Evolutionary conservation across 2,329 filamentous ascomycete genomes (phyloP).

Genomic region (Penicillium sp.): DNA sequence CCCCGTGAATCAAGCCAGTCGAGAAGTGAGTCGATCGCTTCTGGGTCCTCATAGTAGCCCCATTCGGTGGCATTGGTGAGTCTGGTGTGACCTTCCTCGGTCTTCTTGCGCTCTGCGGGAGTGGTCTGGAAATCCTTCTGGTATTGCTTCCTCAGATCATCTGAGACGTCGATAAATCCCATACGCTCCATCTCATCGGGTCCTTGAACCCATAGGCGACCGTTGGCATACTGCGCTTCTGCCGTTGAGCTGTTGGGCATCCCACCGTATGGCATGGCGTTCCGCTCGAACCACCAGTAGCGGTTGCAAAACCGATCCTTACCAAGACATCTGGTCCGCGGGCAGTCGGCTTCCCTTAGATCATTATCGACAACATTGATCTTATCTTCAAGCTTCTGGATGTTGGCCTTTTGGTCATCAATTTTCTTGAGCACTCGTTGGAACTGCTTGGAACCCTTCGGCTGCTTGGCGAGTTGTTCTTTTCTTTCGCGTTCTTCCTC

Average conservation of each 20-base stretch:
- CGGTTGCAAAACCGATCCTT: slow-evolving; percentile 97
- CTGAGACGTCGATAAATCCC: slow-evolving; percentile 71
- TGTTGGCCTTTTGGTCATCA: slow-evolving; percentile 69
- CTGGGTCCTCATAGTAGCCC: slow-evolving; percentile 80
- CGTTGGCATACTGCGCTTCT: slow-evolving; percentile 80
- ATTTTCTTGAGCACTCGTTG: slow-evolving; percentile 81
- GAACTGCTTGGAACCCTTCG: slow-evolving; percentile 80
- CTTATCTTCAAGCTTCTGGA: slow-evolving; percentile 73
- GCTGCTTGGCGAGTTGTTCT: slow-evolving; percentile 55
- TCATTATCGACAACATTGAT: slow-evolving; percentile 83
- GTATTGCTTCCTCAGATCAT: slow-evolving; percentile 67
- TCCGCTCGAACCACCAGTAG: slow-evolving; percentile 98
- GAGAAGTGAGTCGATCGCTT: slow-evolving; percentile 67
- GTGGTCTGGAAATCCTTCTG: slow-evolving; percentile 69
- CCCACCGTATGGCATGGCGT: slow-evolving; percentile 91
- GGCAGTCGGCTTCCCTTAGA: slow-evolving; percentile 84
- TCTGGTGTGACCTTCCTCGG: slow-evolving; percentile 74
- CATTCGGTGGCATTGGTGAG: slow-evolving; percentile 71
- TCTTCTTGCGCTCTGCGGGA: slow-evolving; percentile 71
- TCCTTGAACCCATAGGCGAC: slow-evolving; percentile 90
- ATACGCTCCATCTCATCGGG: slow-evolving; percentile 79
- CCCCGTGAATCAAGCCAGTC: slow-evolving; percentile 83
- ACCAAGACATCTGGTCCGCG: slow-evolving; percentile 77
- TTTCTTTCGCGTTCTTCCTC: slow-evolving; percentile 63
- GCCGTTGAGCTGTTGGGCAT: slow-evolving; percentile 81